Evolutionary conservation across 1,284 basidiomycete species (phyloP).

Genomic region (Cerrena zonata): DNA sequence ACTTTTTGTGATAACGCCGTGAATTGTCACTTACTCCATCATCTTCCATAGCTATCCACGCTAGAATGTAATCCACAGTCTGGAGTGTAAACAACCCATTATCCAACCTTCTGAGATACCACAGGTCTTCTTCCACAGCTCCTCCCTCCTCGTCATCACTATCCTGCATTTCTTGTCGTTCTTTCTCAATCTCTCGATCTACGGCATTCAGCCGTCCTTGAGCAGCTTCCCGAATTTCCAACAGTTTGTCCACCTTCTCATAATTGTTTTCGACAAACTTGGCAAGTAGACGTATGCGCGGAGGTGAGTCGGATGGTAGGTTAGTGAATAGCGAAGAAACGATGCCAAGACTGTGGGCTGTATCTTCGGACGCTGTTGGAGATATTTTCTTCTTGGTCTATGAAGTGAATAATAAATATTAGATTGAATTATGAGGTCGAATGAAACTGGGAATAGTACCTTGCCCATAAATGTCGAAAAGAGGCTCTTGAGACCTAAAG

Average conservation of each 20-base stretch:
- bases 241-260: conserved; percentile 86
- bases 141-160: conserved; percentile 53
- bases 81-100: conserved; percentile 86
- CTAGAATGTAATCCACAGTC: conserved; percentile 86
- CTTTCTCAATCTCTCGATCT: conserved; percentile 59
- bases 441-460: conserved; percentile 34
- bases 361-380: conserved; percentile 69
- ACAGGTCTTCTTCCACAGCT: conserved; percentile 65
- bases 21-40: conserved; percentile 71
- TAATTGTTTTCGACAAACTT: conserved; percentile 93
- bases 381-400: conserved; percentile 26
- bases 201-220: conserved; percentile 50
- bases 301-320: conserved; percentile 77
- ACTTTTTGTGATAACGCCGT: neutral
- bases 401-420: neutral
- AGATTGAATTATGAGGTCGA: conserved; percentile 12
- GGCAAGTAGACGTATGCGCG: conserved; percentile 77
- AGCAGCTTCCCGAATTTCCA: conserved; percentile 80
- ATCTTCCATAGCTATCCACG: conserved; percentile 97
- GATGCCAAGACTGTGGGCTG: conserved; percentile 82
- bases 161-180: conserved; percentile 55
- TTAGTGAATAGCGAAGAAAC: conserved; percentile 86
- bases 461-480: conserved; percentile 93
- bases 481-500: conserved; percentile 79
- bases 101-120: conserved; percentile 81